Conservation (phyloP, 371 early-diverging fungal genomes). For the Smittium culicis region DNA sequence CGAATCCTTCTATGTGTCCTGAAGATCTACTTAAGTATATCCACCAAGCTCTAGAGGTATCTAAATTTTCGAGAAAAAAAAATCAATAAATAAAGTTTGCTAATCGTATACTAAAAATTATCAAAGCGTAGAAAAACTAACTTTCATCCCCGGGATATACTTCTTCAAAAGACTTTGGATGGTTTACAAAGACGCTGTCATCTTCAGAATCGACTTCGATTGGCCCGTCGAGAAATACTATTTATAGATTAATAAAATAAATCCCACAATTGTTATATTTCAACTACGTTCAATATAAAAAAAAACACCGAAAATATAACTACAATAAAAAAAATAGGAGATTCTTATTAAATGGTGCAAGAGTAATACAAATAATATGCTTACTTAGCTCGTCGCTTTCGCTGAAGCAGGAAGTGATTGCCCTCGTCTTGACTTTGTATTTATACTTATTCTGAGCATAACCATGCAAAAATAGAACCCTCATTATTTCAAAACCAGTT, state of each 20-base stretch:
- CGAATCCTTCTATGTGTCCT: background rate
- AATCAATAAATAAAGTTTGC: no score
- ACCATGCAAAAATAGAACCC: conserved; percentile 10
- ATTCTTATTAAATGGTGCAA: no score
- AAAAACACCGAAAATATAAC: no score
- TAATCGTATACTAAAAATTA: no score
- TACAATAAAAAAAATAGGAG: no score
- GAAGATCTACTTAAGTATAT: background rate
- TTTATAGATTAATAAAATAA: no score
- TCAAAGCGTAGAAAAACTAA: background rate
- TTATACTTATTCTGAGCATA: conserved; percentile 5
- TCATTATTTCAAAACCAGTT: no score
- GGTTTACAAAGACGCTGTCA: conserved; percentile 2
- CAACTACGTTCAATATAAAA: no score
- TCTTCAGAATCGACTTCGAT: conserved; percentile 6
- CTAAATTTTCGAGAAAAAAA: background rate
- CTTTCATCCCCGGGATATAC: background rate
- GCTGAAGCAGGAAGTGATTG: conserved; percentile 6
- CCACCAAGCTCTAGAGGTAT: conserved; percentile 10
- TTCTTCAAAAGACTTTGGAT: background rate
- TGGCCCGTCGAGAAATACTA: conserved; percentile 6
- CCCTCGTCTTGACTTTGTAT: conserved; percentile 5
- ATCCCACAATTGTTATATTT: no score
- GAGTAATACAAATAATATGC: background rate
- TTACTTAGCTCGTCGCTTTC: conserved; percentile 9